Percentiles rank a stretch among this genome's conserved stretches.
These are phyloP conservation scores for Hippophae tibetana DNA, from an alignment of 306 rosid genomes.

Conservation along the genomic window DNA sequence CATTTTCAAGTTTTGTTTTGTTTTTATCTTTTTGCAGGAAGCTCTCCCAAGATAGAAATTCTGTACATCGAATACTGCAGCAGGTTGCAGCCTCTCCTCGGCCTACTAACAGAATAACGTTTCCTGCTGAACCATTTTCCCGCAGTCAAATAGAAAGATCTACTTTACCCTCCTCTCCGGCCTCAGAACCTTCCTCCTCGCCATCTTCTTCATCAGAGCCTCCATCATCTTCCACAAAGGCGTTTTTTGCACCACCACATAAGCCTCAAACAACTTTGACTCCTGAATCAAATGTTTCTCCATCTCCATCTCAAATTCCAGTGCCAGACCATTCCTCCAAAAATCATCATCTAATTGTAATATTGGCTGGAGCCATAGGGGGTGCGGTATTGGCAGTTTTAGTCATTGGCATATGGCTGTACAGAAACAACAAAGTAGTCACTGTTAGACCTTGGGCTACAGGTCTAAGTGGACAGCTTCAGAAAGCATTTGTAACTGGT, in stretches of 20 bases:
- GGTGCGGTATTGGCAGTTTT: conserved; percentile 27
- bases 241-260: background rate
- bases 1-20: background rate
- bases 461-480: conserved; percentile 97
- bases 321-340: conserved; percentile 3
- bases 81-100: background rate
- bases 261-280: background rate
- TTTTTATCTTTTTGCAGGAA: conserved; percentile 40
- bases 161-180: background rate
- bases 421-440: conserved; percentile 49
- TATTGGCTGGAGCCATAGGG: conserved; percentile 45
- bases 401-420: conserved; percentile 37
- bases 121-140: too few species aligned
- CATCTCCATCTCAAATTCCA: conserved; percentile 7
- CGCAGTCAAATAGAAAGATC: background rate
- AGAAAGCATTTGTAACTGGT: conserved; percentile 91
- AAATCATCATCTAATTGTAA: background rate
- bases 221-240: background rate
- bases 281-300: background rate
- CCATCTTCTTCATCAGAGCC: background rate
- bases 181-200: background rate
- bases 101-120: too few species aligned
- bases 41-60: conserved; percentile 15
- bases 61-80: conserved; percentile 26
- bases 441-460: conserved; percentile 89